Percentiles rank a stretch among this genome's conserved stretches.
Evolutionary conservation across 192 early-diverging fungal genomes (phyloP).

Genomic region (Coemansia sp.): DNA sequence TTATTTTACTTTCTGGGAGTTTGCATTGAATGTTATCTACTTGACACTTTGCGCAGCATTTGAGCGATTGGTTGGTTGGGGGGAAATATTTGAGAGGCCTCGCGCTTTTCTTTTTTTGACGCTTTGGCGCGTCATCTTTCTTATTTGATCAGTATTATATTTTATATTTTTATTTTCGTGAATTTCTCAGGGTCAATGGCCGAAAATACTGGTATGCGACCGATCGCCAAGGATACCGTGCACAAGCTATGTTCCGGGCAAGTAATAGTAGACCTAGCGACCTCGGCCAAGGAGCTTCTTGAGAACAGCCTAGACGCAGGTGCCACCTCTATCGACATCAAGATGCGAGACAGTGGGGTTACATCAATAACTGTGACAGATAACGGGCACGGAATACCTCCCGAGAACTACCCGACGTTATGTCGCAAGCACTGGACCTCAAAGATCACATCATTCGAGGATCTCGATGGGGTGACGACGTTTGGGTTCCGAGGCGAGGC

Average conservation of each 20-base stretch:
- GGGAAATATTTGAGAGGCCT: not conserved
- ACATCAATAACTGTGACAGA: slow-evolving; percentile 78
- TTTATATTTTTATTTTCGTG: slow-evolving; percentile 4
- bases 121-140: too few species aligned
- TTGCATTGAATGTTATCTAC: not conserved
- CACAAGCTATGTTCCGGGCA: slow-evolving; percentile 89
- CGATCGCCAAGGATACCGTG: slow-evolving; percentile 57
- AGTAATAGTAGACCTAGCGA: slow-evolving; percentile 82
- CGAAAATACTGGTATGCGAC: slow-evolving; percentile 11
- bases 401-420: slow-evolving; percentile 64
- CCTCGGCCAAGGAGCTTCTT: slow-evolving; percentile 89
- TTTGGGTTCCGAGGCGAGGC: slow-evolving; percentile 98
- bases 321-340: slow-evolving; percentile 80
- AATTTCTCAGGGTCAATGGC: not conserved
- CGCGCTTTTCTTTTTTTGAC: not conserved
- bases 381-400: slow-evolving; percentile 83
- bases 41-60: slow-evolving; percentile 6
- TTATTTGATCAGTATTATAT: not conserved
- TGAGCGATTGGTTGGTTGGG: not conserved
- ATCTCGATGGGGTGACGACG: slow-evolving; percentile 71
- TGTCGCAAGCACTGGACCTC: slow-evolving; percentile 92
- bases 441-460: slow-evolving; percentile 79
- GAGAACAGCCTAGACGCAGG: slow-evolving; percentile 94
- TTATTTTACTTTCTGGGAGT: not conserved
- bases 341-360: slow-evolving; percentile 79